Conservation (phyloP, 805 yeast genomes). For the Candida xiaguanensis region DNA sequence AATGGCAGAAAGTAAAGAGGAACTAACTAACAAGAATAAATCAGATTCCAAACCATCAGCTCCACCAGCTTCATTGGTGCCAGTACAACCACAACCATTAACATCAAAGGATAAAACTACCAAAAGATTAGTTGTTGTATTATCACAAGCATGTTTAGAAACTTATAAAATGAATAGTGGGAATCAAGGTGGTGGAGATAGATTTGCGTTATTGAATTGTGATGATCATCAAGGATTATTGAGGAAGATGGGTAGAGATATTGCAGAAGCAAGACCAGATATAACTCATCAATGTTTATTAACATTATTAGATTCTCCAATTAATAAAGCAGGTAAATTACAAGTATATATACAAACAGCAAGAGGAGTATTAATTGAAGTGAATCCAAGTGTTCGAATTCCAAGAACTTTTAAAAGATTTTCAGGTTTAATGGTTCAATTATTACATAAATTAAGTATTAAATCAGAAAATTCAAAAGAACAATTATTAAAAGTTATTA, state of each 20-base stretch:
- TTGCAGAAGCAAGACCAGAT: slow-evolving; percentile 98
- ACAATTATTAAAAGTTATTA: slow-evolving; percentile 86
- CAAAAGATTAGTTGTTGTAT: slow-evolving; percentile 87
- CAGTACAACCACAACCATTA: slow-evolving; percentile 78
- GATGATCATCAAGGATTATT: slow-evolving; percentile 97
- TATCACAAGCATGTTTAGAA: slow-evolving; percentile 92
- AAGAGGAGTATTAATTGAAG: slow-evolving; percentile 90
- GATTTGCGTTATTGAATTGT: slow-evolving; percentile 90
- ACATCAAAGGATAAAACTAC: slow-evolving; percentile 83
- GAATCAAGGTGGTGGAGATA: slow-evolving; percentile 78
- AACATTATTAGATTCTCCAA: slow-evolving; percentile 94
- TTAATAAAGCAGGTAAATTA: slow-evolving; percentile 93
- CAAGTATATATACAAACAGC: slow-evolving; percentile 97
- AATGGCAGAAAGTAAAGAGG: slow-evolving; percentile 2
- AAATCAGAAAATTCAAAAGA: slow-evolving; percentile 95
- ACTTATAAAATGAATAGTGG: slow-evolving; percentile 87
- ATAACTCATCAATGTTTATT: slow-evolving; percentile 96
- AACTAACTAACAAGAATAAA: background rate
- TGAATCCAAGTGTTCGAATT: slow-evolving; percentile 93
- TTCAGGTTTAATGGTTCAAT: slow-evolving; percentile 96
- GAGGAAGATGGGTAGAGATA: slow-evolving; percentile 94
- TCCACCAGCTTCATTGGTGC: slow-evolving; percentile 69
- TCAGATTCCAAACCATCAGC: slow-evolving; percentile 15
- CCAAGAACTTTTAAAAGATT: slow-evolving; percentile 98
- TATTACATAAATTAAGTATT: slow-evolving; percentile 86